A percentile compares a stretch with the other conserved stretches of the same genome.
These are phyloP conservation scores for Piromyces sp. DNA, from an alignment of 192 early-diverging fungal genomes.

Conservation along the genomic window DNA sequence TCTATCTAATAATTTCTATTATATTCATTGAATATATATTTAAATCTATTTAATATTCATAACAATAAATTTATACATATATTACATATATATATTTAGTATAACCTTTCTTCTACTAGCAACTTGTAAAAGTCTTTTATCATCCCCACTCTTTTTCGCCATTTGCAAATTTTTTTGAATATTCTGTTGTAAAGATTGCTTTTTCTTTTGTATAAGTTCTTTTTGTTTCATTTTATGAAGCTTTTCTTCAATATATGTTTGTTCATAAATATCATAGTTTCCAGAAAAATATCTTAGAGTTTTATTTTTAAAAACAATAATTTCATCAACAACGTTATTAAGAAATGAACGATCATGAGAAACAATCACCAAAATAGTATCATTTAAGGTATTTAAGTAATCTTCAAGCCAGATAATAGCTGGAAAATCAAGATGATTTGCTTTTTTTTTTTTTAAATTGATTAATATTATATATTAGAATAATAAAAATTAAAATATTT, in stretches of 20 bases:
- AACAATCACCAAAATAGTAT: constrained; percentile 64
- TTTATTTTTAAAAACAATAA: constrained; percentile 54
- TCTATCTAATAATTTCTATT: background rate
- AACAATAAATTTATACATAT: too few relatives aligned
- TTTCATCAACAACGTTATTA: constrained; percentile 56
- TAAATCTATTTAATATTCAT: too few relatives aligned
- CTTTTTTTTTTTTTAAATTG: constrained; percentile 1
- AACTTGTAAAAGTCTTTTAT: constrained; percentile 56
- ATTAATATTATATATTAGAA: too few relatives aligned
- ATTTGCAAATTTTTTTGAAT: constrained; percentile 58
- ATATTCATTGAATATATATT: too few relatives aligned
- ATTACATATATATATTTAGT: too few relatives aligned
- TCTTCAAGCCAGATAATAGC: constrained; percentile 79
- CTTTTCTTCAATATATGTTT: constrained; percentile 13
- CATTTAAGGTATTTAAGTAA: constrained; percentile 37
- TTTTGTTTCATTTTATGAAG: constrained; percentile 53
- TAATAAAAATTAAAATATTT: background rate
- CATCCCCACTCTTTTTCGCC: constrained; percentile 58
- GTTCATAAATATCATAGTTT: constrained; percentile 46
- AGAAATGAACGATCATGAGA: constrained; percentile 81
- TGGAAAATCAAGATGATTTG: constrained; percentile 73
- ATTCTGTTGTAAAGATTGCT: background rate
- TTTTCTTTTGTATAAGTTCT: constrained; percentile 25
- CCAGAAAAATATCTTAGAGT: constrained; percentile 58
- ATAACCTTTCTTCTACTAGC: constrained; percentile 57